A percentile compares a stretch with the other conserved stretches of the same genome.
These are phyloP conservation scores for Neonectria hederae DNA, from an alignment of 2,329 filamentous ascomycete species.

Conservation along the genomic window DNA sequence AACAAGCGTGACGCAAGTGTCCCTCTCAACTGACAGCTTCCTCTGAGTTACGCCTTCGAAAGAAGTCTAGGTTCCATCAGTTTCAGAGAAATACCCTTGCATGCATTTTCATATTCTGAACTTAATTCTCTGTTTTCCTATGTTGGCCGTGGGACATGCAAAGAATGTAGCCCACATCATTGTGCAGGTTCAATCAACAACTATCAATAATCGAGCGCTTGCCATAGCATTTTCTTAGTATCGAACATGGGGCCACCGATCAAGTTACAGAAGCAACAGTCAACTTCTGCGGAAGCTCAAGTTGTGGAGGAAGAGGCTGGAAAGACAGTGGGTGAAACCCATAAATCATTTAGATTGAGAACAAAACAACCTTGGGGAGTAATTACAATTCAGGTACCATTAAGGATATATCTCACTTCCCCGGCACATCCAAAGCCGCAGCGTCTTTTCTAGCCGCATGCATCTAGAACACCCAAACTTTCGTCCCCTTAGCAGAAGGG, in stretches of 20 bases:
- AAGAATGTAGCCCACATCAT: background rate
- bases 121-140: too few relatives aligned
- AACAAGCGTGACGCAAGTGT: too few relatives aligned
- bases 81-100: background rate
- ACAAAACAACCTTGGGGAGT: background rate
- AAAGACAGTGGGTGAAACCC: background rate
- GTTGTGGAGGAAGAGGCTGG: background rate
- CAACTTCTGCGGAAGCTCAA: background rate
- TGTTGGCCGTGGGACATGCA: background rate
- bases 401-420: slow-evolving; percentile 20
- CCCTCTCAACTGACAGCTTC: too few relatives aligned
- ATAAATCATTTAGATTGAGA: background rate
- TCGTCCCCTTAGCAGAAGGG: slow-evolving; percentile 7
- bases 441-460: slow-evolving; percentile 7
- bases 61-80: too few relatives aligned
- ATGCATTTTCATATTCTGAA: background rate
- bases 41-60: too few relatives aligned
- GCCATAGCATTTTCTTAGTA: too few relatives aligned
- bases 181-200: too few relatives aligned
- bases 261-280: too few relatives aligned
- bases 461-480: slow-evolving; percentile 16
- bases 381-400: slow-evolving; percentile 27
- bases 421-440: slow-evolving; percentile 22
- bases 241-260: too few relatives aligned
- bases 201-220: too few relatives aligned